These are phyloP conservation scores for Tothia fuscella DNA, from an alignment of 2,329 filamentous ascomycete genomes.

Conservation along the genomic window DNA sequence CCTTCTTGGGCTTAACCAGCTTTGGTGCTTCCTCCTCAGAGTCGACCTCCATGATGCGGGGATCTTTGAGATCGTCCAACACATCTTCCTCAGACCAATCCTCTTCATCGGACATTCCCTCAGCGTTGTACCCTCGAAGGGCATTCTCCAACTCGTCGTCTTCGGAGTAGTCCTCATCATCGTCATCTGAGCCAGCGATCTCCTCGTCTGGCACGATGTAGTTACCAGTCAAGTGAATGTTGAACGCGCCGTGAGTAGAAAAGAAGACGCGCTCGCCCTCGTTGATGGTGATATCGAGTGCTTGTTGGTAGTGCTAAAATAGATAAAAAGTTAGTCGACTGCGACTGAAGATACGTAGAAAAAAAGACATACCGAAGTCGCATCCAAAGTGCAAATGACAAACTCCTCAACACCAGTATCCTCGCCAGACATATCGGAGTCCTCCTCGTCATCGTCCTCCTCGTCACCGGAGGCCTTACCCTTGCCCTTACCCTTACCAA, in stretches of 20 bases:
- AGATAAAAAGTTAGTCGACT: slow-evolving; percentile 20
- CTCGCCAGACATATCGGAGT: slow-evolving; percentile 43
- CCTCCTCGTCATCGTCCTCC: slow-evolving; percentile 59
- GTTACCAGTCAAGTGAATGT: slow-evolving; percentile 89
- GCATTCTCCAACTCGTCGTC: slow-evolving; percentile 58
- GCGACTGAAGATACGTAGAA: background rate
- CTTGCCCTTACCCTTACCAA: slow-evolving; percentile 37
- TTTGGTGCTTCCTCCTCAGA: slow-evolving; percentile 62
- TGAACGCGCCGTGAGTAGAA: slow-evolving; percentile 78
- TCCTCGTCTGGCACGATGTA: slow-evolving; percentile 64
- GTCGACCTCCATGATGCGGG: slow-evolving; percentile 73
- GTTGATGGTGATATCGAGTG: slow-evolving; percentile 82
- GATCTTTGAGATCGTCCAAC: slow-evolving; percentile 54
- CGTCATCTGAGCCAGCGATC: slow-evolving; percentile 46
- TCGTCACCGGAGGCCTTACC: slow-evolving; percentile 57
- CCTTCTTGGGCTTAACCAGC: slow-evolving; percentile 30
- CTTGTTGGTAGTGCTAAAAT: slow-evolving; percentile 78
- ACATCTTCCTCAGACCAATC: slow-evolving; percentile 35
- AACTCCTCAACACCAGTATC: slow-evolving; percentile 45
- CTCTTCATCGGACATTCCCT: slow-evolving; percentile 25
- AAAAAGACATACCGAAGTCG: slow-evolving; percentile 58
- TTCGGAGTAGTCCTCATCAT: slow-evolving; percentile 57
- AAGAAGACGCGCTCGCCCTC: slow-evolving; percentile 89
- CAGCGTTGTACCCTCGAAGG: slow-evolving; percentile 2
- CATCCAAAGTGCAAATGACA: slow-evolving; percentile 91